Conservation (phyloP, 192 early-diverging fungal species). For the Gaertneriomyces semiglobifer region DNA sequence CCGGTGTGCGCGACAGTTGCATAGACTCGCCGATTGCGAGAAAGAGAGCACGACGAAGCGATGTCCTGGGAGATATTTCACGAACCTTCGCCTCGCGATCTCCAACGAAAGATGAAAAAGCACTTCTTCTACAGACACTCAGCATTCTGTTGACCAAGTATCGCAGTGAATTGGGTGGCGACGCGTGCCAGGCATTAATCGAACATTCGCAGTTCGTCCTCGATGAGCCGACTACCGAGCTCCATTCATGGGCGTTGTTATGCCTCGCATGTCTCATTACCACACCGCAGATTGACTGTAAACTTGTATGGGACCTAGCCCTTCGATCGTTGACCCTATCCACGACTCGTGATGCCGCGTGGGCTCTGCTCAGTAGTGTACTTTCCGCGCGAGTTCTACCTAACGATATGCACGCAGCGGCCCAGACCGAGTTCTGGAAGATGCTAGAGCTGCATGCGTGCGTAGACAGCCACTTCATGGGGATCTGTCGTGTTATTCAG, state of each 20-base stretch:
- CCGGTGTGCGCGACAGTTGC: neutral
- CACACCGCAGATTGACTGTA: neutral
- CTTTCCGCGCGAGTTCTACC: too few relatives aligned
- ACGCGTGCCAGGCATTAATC: neutral
- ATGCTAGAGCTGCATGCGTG: too few relatives aligned
- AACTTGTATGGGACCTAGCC: neutral
- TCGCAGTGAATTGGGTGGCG: too few relatives aligned
- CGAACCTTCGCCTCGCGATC: neutral
- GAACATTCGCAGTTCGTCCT: neutral
- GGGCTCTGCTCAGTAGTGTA: too few relatives aligned
- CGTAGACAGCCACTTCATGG: too few relatives aligned
- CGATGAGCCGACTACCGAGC: neutral
- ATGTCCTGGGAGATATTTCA: conserved; percentile 12
- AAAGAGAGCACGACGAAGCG: conserved; percentile 7
- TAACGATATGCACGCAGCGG: too few relatives aligned
- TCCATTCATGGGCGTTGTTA: conserved; percentile 12
- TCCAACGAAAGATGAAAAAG: conserved; percentile 6
- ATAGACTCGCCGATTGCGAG: too few relatives aligned
- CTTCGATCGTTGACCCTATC: too few relatives aligned
- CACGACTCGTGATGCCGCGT: too few relatives aligned
- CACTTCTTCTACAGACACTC: conserved; percentile 13
- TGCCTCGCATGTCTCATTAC: conserved; percentile 1
- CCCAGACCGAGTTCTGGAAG: too few relatives aligned
- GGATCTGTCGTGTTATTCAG: too few relatives aligned
- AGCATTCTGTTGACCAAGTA: conserved; percentile 1